A percentile compares a stretch with the other conserved stretches of the same genome.
phyloP scores from a whole-genome alignment of 2,329 filamentous ascomycete genomes.

The Dendryphion nanum region DNA sequence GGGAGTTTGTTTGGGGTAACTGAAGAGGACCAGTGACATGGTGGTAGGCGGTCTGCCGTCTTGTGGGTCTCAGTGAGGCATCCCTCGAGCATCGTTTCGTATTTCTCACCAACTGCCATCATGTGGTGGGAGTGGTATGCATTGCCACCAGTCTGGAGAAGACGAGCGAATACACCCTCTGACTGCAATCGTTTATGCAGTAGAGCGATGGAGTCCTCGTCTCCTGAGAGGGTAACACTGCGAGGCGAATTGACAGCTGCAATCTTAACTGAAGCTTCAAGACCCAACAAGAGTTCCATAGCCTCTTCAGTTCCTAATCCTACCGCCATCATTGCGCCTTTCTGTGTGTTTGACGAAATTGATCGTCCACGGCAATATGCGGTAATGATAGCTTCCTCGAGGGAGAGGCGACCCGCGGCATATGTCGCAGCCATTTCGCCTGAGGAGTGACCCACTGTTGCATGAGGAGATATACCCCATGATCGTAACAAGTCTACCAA shows the following conservation, averaged over 20 bases:
- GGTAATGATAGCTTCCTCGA: constrained; percentile 14
- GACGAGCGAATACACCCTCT: constrained; percentile 8
- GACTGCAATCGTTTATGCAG: background rate
- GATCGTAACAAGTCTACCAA: constrained; percentile 16
- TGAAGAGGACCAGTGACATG: constrained; percentile 14
- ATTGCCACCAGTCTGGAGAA: constrained; percentile 14
- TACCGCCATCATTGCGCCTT: constrained; percentile 25
- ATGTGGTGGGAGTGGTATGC: constrained; percentile 32
- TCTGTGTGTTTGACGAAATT: constrained; percentile 3
- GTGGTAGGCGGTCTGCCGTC: background rate
- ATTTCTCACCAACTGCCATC: constrained; percentile 11
- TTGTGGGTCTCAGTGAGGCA: constrained; percentile 2
- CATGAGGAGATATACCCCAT: constrained; percentile 8
- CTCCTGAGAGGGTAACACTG: constrained; percentile 22
- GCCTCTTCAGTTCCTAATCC: constrained; percentile 9
- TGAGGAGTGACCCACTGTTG: constrained; percentile 20
- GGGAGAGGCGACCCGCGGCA: constrained; percentile 15
- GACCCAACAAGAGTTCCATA: constrained; percentile 1
- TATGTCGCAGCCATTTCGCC: constrained; percentile 27
- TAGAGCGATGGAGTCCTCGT: constrained; percentile 4
- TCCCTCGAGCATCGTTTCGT: constrained; percentile 3
- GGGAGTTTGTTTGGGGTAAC: constrained; percentile 6
- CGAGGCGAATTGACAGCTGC: constrained; percentile 21
- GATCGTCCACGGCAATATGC: constrained; percentile 19
- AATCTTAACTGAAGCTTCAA: constrained; percentile 10